Evolutionary conservation across 805 yeast genomes (phyloP).

Genomic region (Wickerhamomyces xylosicus): DNA sequence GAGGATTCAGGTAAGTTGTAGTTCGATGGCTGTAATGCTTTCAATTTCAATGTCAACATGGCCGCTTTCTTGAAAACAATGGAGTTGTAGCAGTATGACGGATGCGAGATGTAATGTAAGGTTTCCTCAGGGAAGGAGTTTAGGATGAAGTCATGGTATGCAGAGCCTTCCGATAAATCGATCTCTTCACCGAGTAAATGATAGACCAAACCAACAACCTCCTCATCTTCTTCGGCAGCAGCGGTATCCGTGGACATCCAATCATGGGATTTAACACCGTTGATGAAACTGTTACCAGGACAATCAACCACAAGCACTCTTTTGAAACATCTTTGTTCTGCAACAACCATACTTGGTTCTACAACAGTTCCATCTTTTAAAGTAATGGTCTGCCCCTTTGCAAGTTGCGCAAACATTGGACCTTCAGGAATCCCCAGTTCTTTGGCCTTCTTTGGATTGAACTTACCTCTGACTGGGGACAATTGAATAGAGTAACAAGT

Average conservation of each 20-base stretch:
- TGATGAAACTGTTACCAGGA: slow-evolving; percentile 42
- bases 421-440: slow-evolving; percentile 65
- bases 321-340: slow-evolving; percentile 43
- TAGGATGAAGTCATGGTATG: slow-evolving; percentile 37
- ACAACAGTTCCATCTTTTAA: slow-evolving; percentile 50
- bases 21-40: slow-evolving; percentile 33
- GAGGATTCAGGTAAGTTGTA: slow-evolving; percentile 28
- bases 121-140: slow-evolving; percentile 39
- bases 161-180: slow-evolving; percentile 28
- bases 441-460: slow-evolving; percentile 53
- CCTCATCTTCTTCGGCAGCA: slow-evolving; percentile 1
- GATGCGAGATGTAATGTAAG: slow-evolving; percentile 67
- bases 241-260: slow-evolving; percentile 12
- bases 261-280: slow-evolving; percentile 20
- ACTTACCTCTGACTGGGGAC: slow-evolving; percentile 66
- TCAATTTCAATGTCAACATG: slow-evolving; percentile 42
- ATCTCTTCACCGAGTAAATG: slow-evolving; percentile 66
- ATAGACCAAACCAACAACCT: slow-evolving; percentile 46
- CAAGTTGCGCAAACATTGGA: slow-evolving; percentile 42
- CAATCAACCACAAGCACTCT: slow-evolving; percentile 65
- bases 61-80: slow-evolving; percentile 51
- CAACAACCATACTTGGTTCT: slow-evolving; percentile 64
- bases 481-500: slow-evolving; percentile 63
- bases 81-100: slow-evolving; percentile 48
- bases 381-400: slow-evolving; percentile 48